Conservation (phyloP, 257 asterid species). For the Solanum sparsipilum region DNA sequence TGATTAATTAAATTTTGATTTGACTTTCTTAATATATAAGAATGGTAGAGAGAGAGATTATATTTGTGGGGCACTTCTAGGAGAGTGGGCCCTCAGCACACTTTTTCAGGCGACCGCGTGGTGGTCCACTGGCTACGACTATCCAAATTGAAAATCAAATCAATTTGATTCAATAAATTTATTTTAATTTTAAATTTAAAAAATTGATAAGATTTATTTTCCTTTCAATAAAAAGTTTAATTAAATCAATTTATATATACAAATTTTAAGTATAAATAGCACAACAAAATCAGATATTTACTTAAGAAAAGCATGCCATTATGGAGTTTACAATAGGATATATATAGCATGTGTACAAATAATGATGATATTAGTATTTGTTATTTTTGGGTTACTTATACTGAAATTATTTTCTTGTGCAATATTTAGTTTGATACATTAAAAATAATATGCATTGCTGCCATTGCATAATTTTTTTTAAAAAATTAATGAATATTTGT, state of each 20-base stretch:
- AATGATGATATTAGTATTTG: neutral
- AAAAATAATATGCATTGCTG: too few relatives aligned
- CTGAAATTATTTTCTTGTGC: neutral
- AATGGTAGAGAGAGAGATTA: neutral
- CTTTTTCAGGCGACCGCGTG: neutral
- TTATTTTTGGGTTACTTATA: too few relatives aligned
- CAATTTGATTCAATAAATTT: neutral
- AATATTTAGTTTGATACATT: neutral
- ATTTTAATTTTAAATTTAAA: too few relatives aligned
- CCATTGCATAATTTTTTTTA: accelerated
- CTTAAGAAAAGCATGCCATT: neutral
- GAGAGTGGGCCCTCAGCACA: neutral
- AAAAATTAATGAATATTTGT: too few relatives aligned
- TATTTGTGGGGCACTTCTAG: neutral
- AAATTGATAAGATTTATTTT: too few relatives aligned
- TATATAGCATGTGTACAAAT: neutral
- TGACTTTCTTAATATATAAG: too few relatives aligned
- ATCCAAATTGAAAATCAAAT: neutral
- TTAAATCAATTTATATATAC: neutral
- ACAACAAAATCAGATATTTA: neutral
- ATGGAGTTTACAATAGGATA: too few relatives aligned
- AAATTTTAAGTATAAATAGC: neutral
- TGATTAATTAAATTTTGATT: neutral
- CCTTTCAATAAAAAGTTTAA: too few relatives aligned
- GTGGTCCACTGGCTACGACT: neutral